A percentile compares a stretch with the other conserved stretches of the same genome.
phyloP scores from a whole-genome alignment of 192 early-diverging fungal species.

The Geranomyces michiganensis region DNA sequence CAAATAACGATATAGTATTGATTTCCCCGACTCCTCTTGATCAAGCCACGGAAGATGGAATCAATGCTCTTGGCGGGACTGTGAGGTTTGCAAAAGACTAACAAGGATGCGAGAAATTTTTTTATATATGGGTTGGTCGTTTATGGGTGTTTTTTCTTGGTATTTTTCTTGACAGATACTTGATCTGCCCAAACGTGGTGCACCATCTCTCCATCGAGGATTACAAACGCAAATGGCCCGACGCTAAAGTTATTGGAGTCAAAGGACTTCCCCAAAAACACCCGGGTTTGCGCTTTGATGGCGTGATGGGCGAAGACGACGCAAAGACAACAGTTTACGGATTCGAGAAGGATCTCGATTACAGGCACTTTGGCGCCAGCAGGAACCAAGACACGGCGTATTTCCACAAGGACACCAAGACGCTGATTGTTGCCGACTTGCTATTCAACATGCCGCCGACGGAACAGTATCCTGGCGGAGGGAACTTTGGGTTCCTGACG shows the following conservation, averaged over 20 bases:
- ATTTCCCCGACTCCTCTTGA: constrained; percentile 18
- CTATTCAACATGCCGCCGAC: constrained; percentile 28
- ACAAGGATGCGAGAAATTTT: too few relatives aligned
- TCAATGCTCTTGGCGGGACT: neutral
- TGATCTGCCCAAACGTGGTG: constrained; percentile 30
- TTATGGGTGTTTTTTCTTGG: too few relatives aligned
- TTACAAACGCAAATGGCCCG: constrained; percentile 23
- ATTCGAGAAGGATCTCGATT: constrained; percentile 26
- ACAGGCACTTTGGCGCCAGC: constrained; percentile 13
- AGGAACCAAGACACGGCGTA: constrained; percentile 27
- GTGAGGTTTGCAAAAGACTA: neutral
- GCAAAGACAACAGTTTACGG: constrained; percentile 8
- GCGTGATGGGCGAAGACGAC: constrained; percentile 6
- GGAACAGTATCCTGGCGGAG: constrained; percentile 17
- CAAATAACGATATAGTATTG: constrained; percentile 17
- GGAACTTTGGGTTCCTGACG: constrained; percentile 5
- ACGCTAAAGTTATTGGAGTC: constrained; percentile 30
- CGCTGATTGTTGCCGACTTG: constrained; percentile 22
- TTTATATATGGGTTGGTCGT: neutral
- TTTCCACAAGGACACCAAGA: constrained; percentile 16
- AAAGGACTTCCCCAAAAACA: constrained; percentile 25
- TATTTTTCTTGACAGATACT: too few relatives aligned
- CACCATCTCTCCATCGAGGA: constrained; percentile 27
- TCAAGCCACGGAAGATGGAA: neutral
- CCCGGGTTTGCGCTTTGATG: constrained; percentile 7